A percentile compares a stretch with the other conserved stretches of the same genome.
Conservation (phyloP, 2,329 filamentous ascomycete species). For the Helotiales sp. region DNA sequence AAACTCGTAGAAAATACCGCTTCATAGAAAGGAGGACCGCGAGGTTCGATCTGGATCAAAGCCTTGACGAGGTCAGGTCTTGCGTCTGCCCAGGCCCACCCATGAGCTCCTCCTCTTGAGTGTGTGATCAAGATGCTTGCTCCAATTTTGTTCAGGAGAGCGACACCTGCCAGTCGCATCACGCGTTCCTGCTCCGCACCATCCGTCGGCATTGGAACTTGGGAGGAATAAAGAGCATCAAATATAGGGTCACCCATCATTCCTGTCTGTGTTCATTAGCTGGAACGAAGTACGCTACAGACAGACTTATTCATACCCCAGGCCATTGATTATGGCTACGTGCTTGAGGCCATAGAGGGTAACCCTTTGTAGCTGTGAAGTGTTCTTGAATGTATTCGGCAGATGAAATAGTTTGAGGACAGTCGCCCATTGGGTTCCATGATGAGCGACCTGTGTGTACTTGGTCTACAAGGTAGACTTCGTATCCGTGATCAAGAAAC, state of each 20-base stretch:
- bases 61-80: conserved; percentile 43
- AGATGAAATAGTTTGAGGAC: conserved; percentile 12
- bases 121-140: conserved; percentile 34
- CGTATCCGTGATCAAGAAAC: conserved; percentile 46
- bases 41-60: conserved; percentile 47
- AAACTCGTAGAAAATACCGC: conserved; percentile 38
- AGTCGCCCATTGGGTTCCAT: conserved; percentile 20
- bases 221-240: conserved; percentile 39
- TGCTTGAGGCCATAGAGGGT: conserved; percentile 36
- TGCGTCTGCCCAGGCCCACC: conserved; percentile 44
- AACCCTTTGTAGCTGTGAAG: conserved; percentile 30
- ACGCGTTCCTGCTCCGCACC: conserved; percentile 38
- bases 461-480: conserved; percentile 42
- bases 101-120: conserved; percentile 46
- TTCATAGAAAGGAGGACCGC: conserved; percentile 48
- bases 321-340: conserved; percentile 42
- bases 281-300: no score
- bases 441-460: conserved; percentile 26
- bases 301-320: conserved; percentile 26
- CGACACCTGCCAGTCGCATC: conserved; percentile 42
- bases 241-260: conserved; percentile 27
- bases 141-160: conserved; percentile 27
- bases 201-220: conserved; percentile 39
- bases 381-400: conserved; percentile 26
- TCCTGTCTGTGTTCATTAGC: conserved; percentile 18